These are phyloP conservation scores for Cavenderia fasciculata DNA, from an alignment of 78 protist genomes.

Conservation along the genomic window DNA sequence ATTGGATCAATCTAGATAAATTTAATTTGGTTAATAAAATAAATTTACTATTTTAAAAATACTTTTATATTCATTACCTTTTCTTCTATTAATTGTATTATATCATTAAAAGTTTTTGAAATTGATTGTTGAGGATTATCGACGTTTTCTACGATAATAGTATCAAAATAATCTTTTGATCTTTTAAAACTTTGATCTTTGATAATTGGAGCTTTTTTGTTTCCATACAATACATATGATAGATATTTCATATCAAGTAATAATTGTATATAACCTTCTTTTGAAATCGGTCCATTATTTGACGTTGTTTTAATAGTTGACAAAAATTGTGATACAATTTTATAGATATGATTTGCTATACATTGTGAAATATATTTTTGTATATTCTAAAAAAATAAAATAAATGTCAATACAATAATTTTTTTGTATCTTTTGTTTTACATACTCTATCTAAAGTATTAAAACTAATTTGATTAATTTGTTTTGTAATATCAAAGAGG, in stretches of 20 bases:
- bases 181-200: slow-evolving; percentile 41
- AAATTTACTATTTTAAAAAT: background rate
- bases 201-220: background rate
- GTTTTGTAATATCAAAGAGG: slow-evolving; percentile 28
- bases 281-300: background rate
- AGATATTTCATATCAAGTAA: slow-evolving; percentile 53
- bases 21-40: background rate
- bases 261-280: slow-evolving; percentile 58
- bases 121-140: background rate
- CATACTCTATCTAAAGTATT: slow-evolving; percentile 47
- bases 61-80: background rate
- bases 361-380: slow-evolving; percentile 4
- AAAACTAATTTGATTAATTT: slow-evolving; percentile 32
- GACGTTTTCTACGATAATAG: background rate
- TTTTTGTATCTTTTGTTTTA: background rate
- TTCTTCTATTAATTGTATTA: slow-evolving; percentile 8
- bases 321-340: background rate
- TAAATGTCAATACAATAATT: background rate
- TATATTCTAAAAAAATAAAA: slow-evolving; percentile 1
- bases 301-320: background rate
- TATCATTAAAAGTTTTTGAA: slow-evolving; percentile 2
- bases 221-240: slow-evolving; percentile 21
- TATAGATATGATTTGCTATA: slow-evolving; percentile 18
- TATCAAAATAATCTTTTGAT: slow-evolving; percentile 15
- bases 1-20: slow-evolving; percentile 46